Evolutionary conservation across 768 basidiomycete genomes (phyloP).

Genomic region (Boletus vermiculosoides): DNA sequence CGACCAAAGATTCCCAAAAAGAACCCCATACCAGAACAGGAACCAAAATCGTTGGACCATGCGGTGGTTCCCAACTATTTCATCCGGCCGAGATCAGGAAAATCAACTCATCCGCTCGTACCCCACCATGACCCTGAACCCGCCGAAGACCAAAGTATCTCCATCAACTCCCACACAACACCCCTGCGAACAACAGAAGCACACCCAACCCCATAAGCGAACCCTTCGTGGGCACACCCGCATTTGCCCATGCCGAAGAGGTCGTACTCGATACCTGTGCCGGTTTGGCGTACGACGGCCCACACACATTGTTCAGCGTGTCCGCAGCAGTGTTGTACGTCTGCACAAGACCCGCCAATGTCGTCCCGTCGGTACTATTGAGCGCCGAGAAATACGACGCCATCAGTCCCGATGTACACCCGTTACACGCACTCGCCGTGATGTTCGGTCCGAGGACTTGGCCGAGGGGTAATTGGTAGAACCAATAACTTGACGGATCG

Average conservation of each 20-base stretch:
- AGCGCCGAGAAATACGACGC: conserved; percentile 49
- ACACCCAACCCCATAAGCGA: conserved; percentile 10
- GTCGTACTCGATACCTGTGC: conserved; percentile 11
- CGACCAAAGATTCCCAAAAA: neutral
- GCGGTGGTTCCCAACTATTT: neutral
- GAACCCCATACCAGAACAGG: neutral
- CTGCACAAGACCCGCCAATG: conserved; percentile 38
- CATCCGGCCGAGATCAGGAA: neutral
- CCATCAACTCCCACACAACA: conserved; percentile 13
- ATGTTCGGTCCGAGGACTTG: conserved; percentile 45
- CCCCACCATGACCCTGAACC: neutral
- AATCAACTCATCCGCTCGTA: neutral
- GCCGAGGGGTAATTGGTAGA: conserved; percentile 68
- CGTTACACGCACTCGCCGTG: conserved; percentile 55
- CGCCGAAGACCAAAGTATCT: neutral
- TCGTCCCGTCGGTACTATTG: conserved; percentile 31
- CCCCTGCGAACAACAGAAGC: conserved; percentile 13
- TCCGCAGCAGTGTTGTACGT: conserved; percentile 52
- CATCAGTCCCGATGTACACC: conserved; percentile 64
- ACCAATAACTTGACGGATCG: conserved; percentile 68
- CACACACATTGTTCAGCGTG: conserved; percentile 49
- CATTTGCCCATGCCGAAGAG: conserved; percentile 11
- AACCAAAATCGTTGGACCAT: neutral
- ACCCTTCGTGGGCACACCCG: neutral
- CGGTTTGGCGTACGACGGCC: conserved; percentile 42